Conservation (phyloP, 2,329 filamentous ascomycete genomes). For the Leptosphaerulina australis region DNA sequence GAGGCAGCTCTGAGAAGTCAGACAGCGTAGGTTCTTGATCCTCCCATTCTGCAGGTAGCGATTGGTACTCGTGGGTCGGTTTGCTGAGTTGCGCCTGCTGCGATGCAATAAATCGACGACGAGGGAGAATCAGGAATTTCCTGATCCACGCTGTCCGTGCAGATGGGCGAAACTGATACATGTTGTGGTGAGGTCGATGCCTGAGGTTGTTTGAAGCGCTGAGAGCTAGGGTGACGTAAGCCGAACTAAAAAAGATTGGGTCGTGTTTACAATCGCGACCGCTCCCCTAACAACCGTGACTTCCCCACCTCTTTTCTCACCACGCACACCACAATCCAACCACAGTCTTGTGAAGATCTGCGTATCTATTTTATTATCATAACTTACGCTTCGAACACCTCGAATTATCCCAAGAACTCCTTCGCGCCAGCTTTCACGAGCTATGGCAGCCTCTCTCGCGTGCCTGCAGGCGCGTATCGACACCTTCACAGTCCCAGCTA, state of each 20-base stretch:
- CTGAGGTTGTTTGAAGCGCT: constrained; percentile 27
- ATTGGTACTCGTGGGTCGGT: constrained; percentile 30
- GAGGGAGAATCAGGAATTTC: constrained; percentile 29
- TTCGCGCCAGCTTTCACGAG: constrained; percentile 3
- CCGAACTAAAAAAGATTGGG: constrained; percentile 9
- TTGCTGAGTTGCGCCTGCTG: constrained; percentile 30
- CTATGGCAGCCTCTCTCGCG: constrained; percentile 53
- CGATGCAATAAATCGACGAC: constrained; percentile 36
- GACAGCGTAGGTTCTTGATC: constrained; percentile 73
- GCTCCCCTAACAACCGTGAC: constrained; percentile 20
- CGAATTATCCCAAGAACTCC: background rate
- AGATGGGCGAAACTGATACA: constrained; percentile 41
- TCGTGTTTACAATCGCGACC: constrained; percentile 18
- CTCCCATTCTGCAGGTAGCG: constrained; percentile 69
- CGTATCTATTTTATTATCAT: background rate
- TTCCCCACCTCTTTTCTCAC: constrained; percentile 9
- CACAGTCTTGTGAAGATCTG: background rate
- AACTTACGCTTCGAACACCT: background rate
- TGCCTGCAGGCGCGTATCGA: constrained; percentile 78
- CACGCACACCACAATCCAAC: constrained; percentile 5
- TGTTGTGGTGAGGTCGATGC: constrained; percentile 33
- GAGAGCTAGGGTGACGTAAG: constrained; percentile 34
- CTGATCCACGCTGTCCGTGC: constrained; percentile 37
- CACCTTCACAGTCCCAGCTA: constrained; percentile 74
- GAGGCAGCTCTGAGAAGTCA: constrained; percentile 76